Base-by-base conservation (phyloP, 2,329 filamentous ascomycete genomes). In the Intubia oerlemansii region DNA sequence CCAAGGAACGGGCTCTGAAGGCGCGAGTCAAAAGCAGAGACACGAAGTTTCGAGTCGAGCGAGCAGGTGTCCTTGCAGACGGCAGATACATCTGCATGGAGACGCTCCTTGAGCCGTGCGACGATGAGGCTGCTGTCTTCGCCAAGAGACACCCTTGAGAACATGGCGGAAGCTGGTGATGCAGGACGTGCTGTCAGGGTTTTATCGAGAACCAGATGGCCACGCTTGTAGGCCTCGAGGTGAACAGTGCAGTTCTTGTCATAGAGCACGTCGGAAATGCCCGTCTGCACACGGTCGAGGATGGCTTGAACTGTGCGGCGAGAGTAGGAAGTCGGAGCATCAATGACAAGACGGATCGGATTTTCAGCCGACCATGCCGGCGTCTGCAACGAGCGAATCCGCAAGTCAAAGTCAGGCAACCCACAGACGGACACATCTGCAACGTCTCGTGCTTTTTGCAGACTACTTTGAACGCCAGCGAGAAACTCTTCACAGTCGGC, bases 161-260 rank as follows among this genome's bases (percentile, higher is more conserved):
- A 50, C 25, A 39, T 42, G 14, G 38, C 41, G n/a, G n/a, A n/a
- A n/a, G n/a, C n/a, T n/a, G n/a, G n/a, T n/a, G n/a, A n/a, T n/a
- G n/a, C n/a, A n/a, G n/a, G n/a, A n/a, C n/a, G n/a, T n/a, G n/a
- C n/a, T n/a, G n/a, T n/a, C n/a, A 62, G 44, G 5, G 52, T 53
- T 36, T 59, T 59, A 40, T 61, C 54, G n/a, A 62, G 34, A 10
- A 66, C 50, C 14, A 61, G 50, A 32, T 66, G 61, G 1, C 61
- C 61, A 24, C 60, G 53, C 39, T 65, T 65, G 36, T 59, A 49
- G 6, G 56, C 53, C 3, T 49, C 53, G 40, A 66, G 45, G 14
- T 52, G 56, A 28, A 62, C 47, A 5, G 54, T 50, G 22, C 53
- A 48, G 15, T 58, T 53, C 32, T 57, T 52, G 15, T 54, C 52